These are phyloP conservation scores for Drechslerella dactyloides DNA, from an alignment of 2,329 filamentous ascomycete species.

Conservation along the genomic window DNA sequence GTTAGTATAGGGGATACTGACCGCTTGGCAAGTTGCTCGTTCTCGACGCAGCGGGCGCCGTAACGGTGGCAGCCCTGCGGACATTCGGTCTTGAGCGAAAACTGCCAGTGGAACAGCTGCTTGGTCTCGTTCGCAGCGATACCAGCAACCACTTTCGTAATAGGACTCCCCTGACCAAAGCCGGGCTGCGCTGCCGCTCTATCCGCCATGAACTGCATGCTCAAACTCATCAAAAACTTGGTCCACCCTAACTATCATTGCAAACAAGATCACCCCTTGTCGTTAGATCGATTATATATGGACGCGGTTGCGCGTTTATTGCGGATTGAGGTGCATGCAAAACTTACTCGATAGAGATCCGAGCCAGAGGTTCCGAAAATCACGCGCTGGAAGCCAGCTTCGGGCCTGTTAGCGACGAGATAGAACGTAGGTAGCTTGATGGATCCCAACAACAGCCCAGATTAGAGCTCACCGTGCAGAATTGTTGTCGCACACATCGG, in stretches of 20 bases:
- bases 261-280: not conserved
- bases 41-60: constrained; percentile 21
- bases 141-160: constrained; percentile 25
- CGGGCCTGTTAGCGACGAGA: not conserved
- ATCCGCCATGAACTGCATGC: constrained; percentile 42
- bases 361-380: constrained; percentile 39
- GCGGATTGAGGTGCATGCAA: no score
- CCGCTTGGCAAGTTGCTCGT: not conserved
- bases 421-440: no score
- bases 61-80: constrained; percentile 35
- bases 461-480: constrained; percentile 19
- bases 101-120: constrained; percentile 40
- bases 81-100: constrained; percentile 16
- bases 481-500: constrained; percentile 44
- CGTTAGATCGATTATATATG: not conserved
- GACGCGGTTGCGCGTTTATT: not conserved
- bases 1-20: no score
- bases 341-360: constrained; percentile 25
- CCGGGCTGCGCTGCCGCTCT: constrained; percentile 23
- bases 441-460: no score
- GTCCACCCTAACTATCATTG: constrained; percentile 31
- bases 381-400: constrained; percentile 39
- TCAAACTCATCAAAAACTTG: constrained; percentile 30
- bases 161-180: constrained; percentile 30
- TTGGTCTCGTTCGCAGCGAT: constrained; percentile 47